Conservation (phyloP, 371 early-diverging fungal species). For the Rhizopus microsporus region DNA sequence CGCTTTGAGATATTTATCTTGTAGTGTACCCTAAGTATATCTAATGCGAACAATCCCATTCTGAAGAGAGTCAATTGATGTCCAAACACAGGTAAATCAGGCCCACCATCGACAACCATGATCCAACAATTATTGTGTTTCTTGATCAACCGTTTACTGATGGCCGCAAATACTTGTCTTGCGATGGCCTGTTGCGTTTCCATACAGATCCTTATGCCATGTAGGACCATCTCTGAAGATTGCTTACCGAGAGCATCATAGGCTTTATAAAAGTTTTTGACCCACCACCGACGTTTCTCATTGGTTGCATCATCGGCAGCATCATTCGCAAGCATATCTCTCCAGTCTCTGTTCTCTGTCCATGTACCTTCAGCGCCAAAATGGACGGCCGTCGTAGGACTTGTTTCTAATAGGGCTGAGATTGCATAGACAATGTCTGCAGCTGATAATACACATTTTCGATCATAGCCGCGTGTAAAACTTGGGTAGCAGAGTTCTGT, state of each 20-base stretch:
- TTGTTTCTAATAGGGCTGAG: constrained; percentile 73
- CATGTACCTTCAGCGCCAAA: constrained; percentile 29
- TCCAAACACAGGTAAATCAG: constrained; percentile 57
- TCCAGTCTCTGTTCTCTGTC: constrained; percentile 35
- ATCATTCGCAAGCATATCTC: neutral
- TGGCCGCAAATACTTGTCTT: constrained; percentile 70
- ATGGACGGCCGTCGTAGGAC: constrained; percentile 46
- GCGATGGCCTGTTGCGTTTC: constrained; percentile 76
- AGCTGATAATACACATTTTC: constrained; percentile 71
- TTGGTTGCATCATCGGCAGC: constrained; percentile 2
- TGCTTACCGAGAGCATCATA: constrained; percentile 78
- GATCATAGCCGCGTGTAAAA: constrained; percentile 83
- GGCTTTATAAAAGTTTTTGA: constrained; percentile 80
- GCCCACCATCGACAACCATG: constrained; percentile 63
- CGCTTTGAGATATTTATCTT: neutral
- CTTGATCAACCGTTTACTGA: constrained; percentile 74
- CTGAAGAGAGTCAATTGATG: constrained; percentile 67
- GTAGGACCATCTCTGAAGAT: constrained; percentile 50
- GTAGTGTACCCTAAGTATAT: constrained; percentile 68
- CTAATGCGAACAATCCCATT: constrained; percentile 77
- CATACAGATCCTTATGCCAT: constrained; percentile 75
- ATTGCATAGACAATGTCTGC: constrained; percentile 83
- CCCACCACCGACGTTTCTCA: constrained; percentile 58
- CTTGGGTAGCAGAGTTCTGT: constrained; percentile 76
- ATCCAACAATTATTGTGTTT: constrained; percentile 71